Evolutionary conservation across 1,284 basidiomycete genomes (phyloP), one percentile per base, ranked within the genome.

Genomic region (Porodaedalea pini): DNA sequence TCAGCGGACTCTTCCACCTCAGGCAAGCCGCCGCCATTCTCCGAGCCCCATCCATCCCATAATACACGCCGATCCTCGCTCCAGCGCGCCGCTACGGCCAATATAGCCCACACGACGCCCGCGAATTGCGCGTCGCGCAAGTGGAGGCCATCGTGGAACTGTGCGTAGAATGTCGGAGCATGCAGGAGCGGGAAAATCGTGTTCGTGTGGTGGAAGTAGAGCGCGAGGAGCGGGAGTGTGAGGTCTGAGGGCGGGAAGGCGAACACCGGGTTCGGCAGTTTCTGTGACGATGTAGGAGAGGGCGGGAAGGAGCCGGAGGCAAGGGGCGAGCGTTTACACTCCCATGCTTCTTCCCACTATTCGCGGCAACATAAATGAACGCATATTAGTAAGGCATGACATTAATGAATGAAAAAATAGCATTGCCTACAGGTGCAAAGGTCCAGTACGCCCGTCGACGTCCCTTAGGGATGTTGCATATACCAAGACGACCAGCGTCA

Each of bases 311-410:
- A 27, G 8, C 19, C 23, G 6, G 36, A 23, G 27, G 8, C 25
- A 27, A 48, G 29, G 13, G 27, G 25, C 21, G 52, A 27, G 29
- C 31, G 41, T 44, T 51, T 56, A 17, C 78, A 75, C 68, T 85
- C 83, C 66, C 77, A 83, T 23, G 68, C 68, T 50, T 78, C 68
- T 67, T 88, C 85, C 83, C 85, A 87, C 83, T 60, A 31, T 39
- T 37, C 17, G 37, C 7, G 23, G 25, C n/a, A 39, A 40, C 25
- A 23, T 49, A 41, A 29, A 34, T 23, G 23, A 41, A 34, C 17
- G 36, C 10, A 21, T 34, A 45, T 49, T 8, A 44, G 29, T 50
- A 11, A 43, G 7, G 6, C 5, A 27, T 8, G 15, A 29, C 7
- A 41, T 25, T 4, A 17, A 21, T 40, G n/a, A 29, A 32, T 15